phyloP scores from a whole-genome alignment of 2,329 filamentous ascomycete species.

The Colletotrichum sidae region DNA sequence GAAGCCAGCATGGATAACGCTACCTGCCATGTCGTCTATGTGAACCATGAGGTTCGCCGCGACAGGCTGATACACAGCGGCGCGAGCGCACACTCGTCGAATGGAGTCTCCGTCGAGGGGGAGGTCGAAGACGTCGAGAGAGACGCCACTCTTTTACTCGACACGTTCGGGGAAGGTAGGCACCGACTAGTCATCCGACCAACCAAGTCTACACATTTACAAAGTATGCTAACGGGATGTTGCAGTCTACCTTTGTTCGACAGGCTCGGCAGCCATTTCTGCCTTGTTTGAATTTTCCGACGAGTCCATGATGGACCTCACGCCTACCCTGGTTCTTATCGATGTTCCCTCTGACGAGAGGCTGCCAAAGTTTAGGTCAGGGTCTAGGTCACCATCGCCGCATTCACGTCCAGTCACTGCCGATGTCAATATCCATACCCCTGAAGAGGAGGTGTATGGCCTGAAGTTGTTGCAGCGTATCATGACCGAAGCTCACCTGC shows the following conservation, averaged over 20 bases:
- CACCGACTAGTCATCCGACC: conserved; percentile 21
- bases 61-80: conserved; percentile 55
- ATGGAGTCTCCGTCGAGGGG: conserved; percentile 44
- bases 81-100: conserved; percentile 40
- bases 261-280: conserved; percentile 64
- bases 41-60: conserved; percentile 64
- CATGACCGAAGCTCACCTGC: conserved; percentile 67
- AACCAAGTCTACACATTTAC: too few species aligned
- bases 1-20: conserved; percentile 68
- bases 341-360: conserved; percentile 66
- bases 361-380: conserved; percentile 49
- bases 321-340: conserved; percentile 68
- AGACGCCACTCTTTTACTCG: conserved; percentile 62
- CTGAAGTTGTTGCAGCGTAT: conserved; percentile 66
- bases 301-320: conserved; percentile 61
- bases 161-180: conserved; percentile 67
- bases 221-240: conserved; percentile 15
- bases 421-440: conserved; percentile 54
- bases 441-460: conserved; percentile 65
- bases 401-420: conserved; percentile 50
- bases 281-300: conserved; percentile 66
- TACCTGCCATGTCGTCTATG: conserved; percentile 70
- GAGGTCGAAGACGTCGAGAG: conserved; percentile 55
- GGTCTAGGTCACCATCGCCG: conserved; percentile 59
- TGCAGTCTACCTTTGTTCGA: conserved; percentile 66